Evolutionary conservation across 805 yeast genomes (phyloP), one percentile per base, ranked within the genome.

Genomic region (Ogataea chonburiensis): DNA sequence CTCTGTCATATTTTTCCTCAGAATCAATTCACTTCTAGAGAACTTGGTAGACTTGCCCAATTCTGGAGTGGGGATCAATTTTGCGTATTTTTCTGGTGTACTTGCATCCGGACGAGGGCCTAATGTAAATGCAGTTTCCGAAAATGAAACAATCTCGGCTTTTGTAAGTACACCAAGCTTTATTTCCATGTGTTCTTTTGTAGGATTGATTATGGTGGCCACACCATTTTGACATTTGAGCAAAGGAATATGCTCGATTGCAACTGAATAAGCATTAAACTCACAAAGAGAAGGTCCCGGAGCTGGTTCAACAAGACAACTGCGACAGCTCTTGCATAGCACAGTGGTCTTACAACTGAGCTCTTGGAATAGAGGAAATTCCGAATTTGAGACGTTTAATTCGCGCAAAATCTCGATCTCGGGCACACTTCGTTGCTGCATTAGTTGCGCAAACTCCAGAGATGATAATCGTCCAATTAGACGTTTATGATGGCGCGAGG

Each of bases 281-380:
- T 49, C 52, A 3, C 50, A 39, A 4, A 55, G 40, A 2, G 38
- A 5, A 4, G 52, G 45, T 4, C 52, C 58, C 5, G 35, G 13
- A 24, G 44, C 47, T 5, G 58, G 55, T 19, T 33, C 18, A 2
- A 42, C 35, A 18, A 57, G 23, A 7, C 24, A 26, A 7, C 37
- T 11, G 17, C 54, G 24, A 34, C 63, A 55, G 11, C 40, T 37
- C 37, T 42, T 49, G 37, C 61, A 58, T n/a, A 32, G 38, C 14
- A 40, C 11, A 1, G 36, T 39, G 17, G 42, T 28, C 18, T 45
- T 45, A 3, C 50, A 32, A 11, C 39, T 15, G 3, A 60, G 37
- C 5, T 23, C 24, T 28, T 46, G 56, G 7, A 45, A 40, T 11
- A 40, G 26, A 1, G 63, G 64, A 9, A 40, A 24, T 9, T 28